Percentiles rank a stretch among this genome's conserved stretches.
These are phyloP conservation scores for Bruguiera sexangula DNA, from an alignment of 345 rosid genomes.

Conservation along the genomic window DNA sequence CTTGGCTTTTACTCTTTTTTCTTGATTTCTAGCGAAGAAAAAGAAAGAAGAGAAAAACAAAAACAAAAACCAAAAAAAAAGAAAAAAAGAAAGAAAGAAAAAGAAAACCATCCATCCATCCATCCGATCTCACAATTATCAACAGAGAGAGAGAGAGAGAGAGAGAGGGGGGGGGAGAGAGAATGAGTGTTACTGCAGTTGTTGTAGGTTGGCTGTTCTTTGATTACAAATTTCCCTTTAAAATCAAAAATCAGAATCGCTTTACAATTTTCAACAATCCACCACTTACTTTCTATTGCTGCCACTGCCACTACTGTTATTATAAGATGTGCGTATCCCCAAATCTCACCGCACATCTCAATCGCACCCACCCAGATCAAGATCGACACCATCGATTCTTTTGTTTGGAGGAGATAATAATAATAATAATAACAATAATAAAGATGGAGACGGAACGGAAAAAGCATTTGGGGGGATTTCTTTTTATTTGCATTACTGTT, in stretches of 20 bases:
- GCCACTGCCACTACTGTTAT: no score
- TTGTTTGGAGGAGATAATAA: no score
- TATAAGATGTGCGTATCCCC: constrained; percentile 2
- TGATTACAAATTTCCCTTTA: constrained; percentile 13
- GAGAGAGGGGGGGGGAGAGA: no score
- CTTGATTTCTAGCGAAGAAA: no score
- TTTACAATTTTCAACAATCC: constrained; percentile 11
- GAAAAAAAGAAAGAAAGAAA: constrained; percentile 25
- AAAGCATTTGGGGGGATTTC: no score
- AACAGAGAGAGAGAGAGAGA: no score
- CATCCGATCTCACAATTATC: no score
- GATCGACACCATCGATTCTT: no score
- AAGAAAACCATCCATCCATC: neutral
- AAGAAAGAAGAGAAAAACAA: neutral
- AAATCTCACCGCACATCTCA: constrained; percentile 61
- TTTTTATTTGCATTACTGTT: no score
- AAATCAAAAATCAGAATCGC: constrained; percentile 22
- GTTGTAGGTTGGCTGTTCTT: constrained; percentile 12
- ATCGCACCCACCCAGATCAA: constrained; percentile 34
- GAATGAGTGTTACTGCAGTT: constrained; percentile 25
- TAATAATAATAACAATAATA: no score
- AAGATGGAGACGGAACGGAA: no score
- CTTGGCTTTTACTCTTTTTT: no score
- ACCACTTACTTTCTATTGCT: neutral
- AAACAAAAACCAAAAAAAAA: constrained; percentile 7